Percentiles rank a stretch among this genome's conserved stretches.
Evolutionary conservation across 2,329 filamentous ascomycete genomes (phyloP).

Genomic region (Malbranchea zuffiana): DNA sequence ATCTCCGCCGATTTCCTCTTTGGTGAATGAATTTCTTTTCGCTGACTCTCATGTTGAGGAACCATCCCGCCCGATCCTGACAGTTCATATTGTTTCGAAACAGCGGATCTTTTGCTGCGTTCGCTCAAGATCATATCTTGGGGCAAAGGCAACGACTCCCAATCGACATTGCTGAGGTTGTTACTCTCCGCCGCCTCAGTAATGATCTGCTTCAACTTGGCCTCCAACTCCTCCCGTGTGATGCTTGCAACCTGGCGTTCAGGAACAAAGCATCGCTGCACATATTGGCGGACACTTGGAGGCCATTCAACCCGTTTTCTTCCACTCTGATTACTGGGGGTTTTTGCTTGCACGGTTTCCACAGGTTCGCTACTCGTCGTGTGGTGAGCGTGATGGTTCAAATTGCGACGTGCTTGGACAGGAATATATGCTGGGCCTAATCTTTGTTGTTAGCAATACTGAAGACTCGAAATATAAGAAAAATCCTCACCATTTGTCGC

Average conservation of each 20-base stretch:
- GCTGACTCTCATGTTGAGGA: slow-evolving; percentile 3
- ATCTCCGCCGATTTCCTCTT: slow-evolving; percentile 73
- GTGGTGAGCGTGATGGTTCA: slow-evolving; percentile 34
- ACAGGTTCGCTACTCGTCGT: slow-evolving; percentile 9
- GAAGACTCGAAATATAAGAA: not conserved
- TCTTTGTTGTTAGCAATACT: slow-evolving; percentile 11
- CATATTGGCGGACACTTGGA: slow-evolving; percentile 71
- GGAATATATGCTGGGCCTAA: slow-evolving; percentile 48
- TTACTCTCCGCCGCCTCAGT: slow-evolving; percentile 65
- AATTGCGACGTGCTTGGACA: slow-evolving; percentile 52
- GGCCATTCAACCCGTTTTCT: slow-evolving; percentile 54
- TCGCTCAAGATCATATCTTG: slow-evolving; percentile 71
- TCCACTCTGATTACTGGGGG: slow-evolving; percentile 5
- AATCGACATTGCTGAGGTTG: slow-evolving; percentile 63
- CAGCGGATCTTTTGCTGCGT: slow-evolving; percentile 41
- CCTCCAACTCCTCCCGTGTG: slow-evolving; percentile 60
- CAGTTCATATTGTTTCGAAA: slow-evolving; percentile 21
- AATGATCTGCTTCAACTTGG: slow-evolving; percentile 76
- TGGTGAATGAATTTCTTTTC: slow-evolving; percentile 14
- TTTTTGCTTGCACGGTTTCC: slow-evolving; percentile 20
- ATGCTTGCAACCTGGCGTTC: slow-evolving; percentile 57
- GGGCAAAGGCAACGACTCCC: slow-evolving; percentile 71
- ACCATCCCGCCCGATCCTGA: slow-evolving; percentile 29
- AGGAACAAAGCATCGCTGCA: slow-evolving; percentile 74
- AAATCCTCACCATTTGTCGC: slow-evolving; percentile 24